phyloP scores from a whole-genome alignment of 2,329 filamentous ascomycete genomes.

The Biscogniauxia mediterranea region DNA sequence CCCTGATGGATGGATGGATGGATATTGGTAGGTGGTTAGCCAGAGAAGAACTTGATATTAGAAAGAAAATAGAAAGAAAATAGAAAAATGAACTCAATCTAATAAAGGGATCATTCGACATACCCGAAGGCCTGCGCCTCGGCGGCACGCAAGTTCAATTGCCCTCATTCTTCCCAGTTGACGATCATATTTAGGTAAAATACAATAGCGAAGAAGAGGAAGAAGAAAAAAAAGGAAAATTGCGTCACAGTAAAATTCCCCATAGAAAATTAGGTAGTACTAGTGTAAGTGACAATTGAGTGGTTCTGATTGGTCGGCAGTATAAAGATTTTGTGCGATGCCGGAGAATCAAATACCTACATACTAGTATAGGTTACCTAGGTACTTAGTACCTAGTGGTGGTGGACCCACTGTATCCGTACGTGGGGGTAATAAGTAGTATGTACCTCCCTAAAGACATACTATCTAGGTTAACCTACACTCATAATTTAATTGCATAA shows the following conservation, averaged over 20 bases:
- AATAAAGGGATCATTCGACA: too few relatives aligned
- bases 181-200: constrained; percentile 15
- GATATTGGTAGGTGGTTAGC: constrained; percentile 4
- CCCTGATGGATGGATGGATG: constrained; percentile 20
- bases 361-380: too few relatives aligned
- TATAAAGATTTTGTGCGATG: background rate
- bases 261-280: background rate
- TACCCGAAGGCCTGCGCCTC: constrained; percentile 32
- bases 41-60: background rate
- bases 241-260: background rate
- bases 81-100: background rate
- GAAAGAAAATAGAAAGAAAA: background rate
- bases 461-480: too few relatives aligned
- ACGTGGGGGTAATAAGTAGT: too few relatives aligned
- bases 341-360: background rate
- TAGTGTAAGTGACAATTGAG: background rate
- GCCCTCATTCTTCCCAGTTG: constrained; percentile 32
- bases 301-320: background rate
- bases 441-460: too few relatives aligned
- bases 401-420: too few relatives aligned
- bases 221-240: constrained; percentile 20
- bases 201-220: constrained; percentile 26
- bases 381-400: too few relatives aligned
- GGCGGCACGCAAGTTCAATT: constrained; percentile 32
- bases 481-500: too few relatives aligned